Conservation (phyloP, 768 basidiomycete genomes). For the Lenzites betulinus region DNA sequence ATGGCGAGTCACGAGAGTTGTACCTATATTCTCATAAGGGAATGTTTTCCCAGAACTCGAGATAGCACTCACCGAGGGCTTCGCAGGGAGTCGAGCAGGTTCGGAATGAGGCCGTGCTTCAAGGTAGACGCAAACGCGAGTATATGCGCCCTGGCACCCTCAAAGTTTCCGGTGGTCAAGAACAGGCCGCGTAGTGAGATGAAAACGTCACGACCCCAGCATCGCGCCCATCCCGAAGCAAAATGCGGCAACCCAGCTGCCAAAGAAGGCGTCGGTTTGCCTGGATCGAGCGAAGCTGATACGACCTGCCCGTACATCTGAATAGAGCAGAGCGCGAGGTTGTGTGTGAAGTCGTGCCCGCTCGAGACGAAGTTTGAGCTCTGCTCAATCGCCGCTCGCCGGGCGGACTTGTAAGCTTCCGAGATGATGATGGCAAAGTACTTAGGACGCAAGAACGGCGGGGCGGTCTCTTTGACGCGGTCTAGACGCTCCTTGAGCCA, state of each 20-base stretch:
- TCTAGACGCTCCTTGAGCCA: conserved; percentile 94
- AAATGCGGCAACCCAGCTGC: conserved; percentile 98
- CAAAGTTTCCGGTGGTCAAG: conserved; percentile 88
- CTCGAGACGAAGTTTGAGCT: conserved; percentile 82
- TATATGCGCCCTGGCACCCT: conserved; percentile 86
- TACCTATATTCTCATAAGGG: conserved; percentile 49
- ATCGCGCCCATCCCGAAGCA: conserved; percentile 88
- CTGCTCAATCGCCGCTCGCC: conserved; percentile 81
- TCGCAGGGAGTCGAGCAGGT: conserved; percentile 86
- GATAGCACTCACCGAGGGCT: conserved; percentile 64
- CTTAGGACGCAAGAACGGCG: conserved; percentile 91
- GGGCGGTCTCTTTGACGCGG: conserved; percentile 67
- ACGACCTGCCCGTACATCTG: conserved; percentile 92
- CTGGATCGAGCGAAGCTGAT: conserved; percentile 86
- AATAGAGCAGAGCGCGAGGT: conserved; percentile 80
- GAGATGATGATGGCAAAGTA: conserved; percentile 93
- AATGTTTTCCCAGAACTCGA: background rate
- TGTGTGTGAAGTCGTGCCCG: conserved; percentile 88
- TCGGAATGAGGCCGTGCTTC: conserved; percentile 96
- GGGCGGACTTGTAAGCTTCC: conserved; percentile 90
- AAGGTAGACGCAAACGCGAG: conserved; percentile 89
- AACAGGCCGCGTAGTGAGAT: conserved; percentile 93
- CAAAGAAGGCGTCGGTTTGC: conserved; percentile 70
- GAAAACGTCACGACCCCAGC: conserved; percentile 96
- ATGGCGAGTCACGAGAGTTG: conserved; percentile 96